phyloP scores from a whole-genome alignment of 2,329 filamentous ascomycete genomes.

The Xylariaceae sp. region DNA sequence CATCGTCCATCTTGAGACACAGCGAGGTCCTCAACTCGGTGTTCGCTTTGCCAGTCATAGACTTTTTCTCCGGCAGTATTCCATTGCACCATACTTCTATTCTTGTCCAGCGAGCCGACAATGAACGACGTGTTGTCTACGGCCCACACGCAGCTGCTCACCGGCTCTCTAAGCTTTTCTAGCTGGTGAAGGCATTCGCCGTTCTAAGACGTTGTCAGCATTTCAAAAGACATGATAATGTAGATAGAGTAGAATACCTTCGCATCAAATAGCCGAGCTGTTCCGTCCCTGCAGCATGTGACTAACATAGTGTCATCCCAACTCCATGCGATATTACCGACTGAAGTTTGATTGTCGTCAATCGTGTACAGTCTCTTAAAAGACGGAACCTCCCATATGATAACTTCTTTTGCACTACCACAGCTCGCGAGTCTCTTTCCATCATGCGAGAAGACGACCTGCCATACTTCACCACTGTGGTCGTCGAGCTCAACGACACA shows the following conservation, averaged over 20 bases:
- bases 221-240: neutral
- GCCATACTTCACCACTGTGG: conserved; percentile 84
- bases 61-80: conserved; percentile 58
- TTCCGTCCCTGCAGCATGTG: conserved; percentile 72
- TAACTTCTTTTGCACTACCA: conserved; percentile 68
- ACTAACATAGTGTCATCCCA: conserved; percentile 85
- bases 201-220: conserved; percentile 41
- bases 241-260: conserved; percentile 47
- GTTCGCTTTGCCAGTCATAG: conserved; percentile 63
- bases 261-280: conserved; percentile 72
- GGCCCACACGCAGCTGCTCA: conserved; percentile 88
- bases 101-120: conserved; percentile 69
- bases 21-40: conserved; percentile 80
- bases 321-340: conserved; percentile 85
- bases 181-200: conserved; percentile 62
- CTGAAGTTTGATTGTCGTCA: conserved; percentile 62
- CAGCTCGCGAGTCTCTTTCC: conserved; percentile 79
- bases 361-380: conserved; percentile 64
- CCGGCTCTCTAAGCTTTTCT: conserved; percentile 72
- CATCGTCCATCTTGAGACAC: conserved; percentile 76
- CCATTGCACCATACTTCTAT: conserved; percentile 67
- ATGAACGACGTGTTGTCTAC: conserved; percentile 74
- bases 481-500: conserved; percentile 66
- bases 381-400: conserved; percentile 75
- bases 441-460: conserved; percentile 83